Evolutionary conservation across 129 eudicot species (phyloP), one percentile per base, ranked within the genome.

Genomic region (Deinandra increscens): DNA sequence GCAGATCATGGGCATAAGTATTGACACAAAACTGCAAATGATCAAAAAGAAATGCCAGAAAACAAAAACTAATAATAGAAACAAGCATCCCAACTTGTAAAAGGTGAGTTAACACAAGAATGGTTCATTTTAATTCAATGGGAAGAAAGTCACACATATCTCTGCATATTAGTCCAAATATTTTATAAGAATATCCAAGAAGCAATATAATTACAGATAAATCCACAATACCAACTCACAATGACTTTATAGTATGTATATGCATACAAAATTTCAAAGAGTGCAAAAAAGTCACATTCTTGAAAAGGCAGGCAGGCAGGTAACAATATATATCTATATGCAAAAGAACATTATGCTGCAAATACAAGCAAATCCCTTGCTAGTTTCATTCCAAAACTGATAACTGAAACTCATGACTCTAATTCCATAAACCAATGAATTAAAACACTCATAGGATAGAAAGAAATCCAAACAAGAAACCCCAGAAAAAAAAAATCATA

Each of bases 71-170:
- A 45, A 46, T 45, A 45, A 14, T n/a, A 54, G 34, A 34, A 54
- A 54, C 34, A 54, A 54, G 9, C 13, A 38, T 54, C 29, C n/a
- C 64, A 53, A 38, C 66, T 39, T 14, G 33, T 15, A 23, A 41
- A n/a, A n/a, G n/a, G n/a, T n/a, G n/a, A n/a, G n/a, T n/a, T n/a
- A 56, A 41, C 49, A 26, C 26, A 79, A 13, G 23, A 49, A 67
- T 58, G 17, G 46, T 58, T 76, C 12, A 26, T 36, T 59, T 15
- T 31, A 9, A 34, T 51, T 54, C 13, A 54, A 42, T 23, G 14
- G 43, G 49, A 65, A 20, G 34, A n/a, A n/a, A n/a, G 44, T 69
- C 15, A 20, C 15, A 0, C 26, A 38, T 55, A 48, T 20, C 26
- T 23, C 6, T 6, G 36, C 10, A 43, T n/a, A 66, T 45, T 37